Evolutionary conservation across 768 basidiomycete genomes (phyloP).

Genomic region (Chiua virens): DNA sequence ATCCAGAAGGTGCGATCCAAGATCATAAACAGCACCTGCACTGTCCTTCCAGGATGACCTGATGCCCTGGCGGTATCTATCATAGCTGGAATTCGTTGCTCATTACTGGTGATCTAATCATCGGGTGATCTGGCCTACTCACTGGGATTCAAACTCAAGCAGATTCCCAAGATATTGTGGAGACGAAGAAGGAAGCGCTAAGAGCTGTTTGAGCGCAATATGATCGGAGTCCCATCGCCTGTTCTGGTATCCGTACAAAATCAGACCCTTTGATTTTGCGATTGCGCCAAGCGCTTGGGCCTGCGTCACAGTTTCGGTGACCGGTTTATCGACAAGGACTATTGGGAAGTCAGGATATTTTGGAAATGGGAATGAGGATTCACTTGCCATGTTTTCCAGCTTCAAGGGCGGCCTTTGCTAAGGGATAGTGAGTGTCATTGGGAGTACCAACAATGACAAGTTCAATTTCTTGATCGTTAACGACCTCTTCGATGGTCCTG

Average conservation of each 20-base stretch:
- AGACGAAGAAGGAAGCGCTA: conserved; percentile 52
- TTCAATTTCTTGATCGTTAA: conserved; percentile 64
- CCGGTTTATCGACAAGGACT: conserved; percentile 83
- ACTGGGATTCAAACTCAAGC: conserved; percentile 77
- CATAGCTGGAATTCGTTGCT: conserved; percentile 48
- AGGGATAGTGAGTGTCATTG: conserved; percentile 68
- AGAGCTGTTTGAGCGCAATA: conserved; percentile 58
- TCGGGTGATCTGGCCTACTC: conserved; percentile 20
- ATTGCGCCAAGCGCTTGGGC: conserved; percentile 60
- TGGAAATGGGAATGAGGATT: background rate
- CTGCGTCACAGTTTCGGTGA: conserved; percentile 58
- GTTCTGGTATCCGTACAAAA: conserved; percentile 74
- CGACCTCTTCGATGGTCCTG: conserved; percentile 56
- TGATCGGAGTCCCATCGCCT: conserved; percentile 81
- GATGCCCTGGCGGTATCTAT: conserved; percentile 64
- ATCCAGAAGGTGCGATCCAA: conserved; percentile 81
- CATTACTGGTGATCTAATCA: background rate
- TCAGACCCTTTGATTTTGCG: conserved; percentile 56
- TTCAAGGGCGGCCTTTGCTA: conserved; percentile 62
- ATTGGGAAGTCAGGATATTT: background rate
- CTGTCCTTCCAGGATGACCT: conserved; percentile 83
- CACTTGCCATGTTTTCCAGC: conserved; percentile 71
- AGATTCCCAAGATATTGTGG: conserved; percentile 59
- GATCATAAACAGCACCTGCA: conserved; percentile 70
- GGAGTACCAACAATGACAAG: conserved; percentile 69